Percentiles rank a stretch among this genome's conserved stretches.
These are phyloP conservation scores for Podila minutissima DNA, from an alignment of 192 early-diverging fungal genomes.

Conservation along the genomic window DNA sequence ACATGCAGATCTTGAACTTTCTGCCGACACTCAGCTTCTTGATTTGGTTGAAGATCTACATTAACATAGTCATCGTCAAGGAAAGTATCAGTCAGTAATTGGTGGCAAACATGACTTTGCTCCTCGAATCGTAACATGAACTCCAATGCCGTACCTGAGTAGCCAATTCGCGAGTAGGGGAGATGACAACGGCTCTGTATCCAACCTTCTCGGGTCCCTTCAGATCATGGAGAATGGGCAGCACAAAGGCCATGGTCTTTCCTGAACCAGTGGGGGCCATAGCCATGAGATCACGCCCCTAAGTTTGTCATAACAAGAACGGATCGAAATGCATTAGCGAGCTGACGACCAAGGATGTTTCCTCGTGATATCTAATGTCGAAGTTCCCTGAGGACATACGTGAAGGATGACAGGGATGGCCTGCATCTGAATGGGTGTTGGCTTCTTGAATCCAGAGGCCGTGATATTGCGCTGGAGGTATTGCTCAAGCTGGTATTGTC, in stretches of 20 bases:
- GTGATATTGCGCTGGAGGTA: constrained; percentile 81
- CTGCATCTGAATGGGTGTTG: constrained; percentile 97
- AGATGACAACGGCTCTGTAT: constrained; percentile 90
- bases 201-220: constrained; percentile 83
- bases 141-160: constrained; percentile 60
- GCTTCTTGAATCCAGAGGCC: constrained; percentile 72
- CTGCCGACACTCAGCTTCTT: constrained; percentile 76
- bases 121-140: background rate
- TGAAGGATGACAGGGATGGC: constrained; percentile 89
- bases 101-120: background rate
- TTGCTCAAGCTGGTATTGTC: constrained; percentile 72
- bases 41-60: constrained; percentile 87
- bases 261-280: constrained; percentile 98
- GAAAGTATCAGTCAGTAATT: background rate
- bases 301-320: background rate
- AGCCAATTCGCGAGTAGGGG: constrained; percentile 95
- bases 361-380: too few relatives aligned
- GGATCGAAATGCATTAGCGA: background rate
- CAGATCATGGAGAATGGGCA: constrained; percentile 91
- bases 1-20: constrained; percentile 82
- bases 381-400: constrained; percentile 30
- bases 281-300: constrained; percentile 93
- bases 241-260: constrained; percentile 94
- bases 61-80: background rate
- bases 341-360: too few relatives aligned